Base-by-base conservation (phyloP, 768 basidiomycete genomes). In the Postia placenta region DNA sequence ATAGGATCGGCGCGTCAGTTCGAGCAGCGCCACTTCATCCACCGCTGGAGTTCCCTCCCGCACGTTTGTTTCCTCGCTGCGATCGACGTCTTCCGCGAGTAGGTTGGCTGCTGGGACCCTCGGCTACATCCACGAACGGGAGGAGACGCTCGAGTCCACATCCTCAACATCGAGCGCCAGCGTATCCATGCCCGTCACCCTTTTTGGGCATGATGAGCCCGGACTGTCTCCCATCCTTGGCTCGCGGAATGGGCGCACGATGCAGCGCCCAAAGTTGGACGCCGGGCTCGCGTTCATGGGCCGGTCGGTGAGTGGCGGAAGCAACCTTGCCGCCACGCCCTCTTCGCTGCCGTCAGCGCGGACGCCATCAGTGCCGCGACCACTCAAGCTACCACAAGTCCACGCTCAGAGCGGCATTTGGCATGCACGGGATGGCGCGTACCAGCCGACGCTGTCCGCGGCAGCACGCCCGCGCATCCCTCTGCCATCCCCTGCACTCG, bases 101-200 rank as follows among this genome's bases (percentile, higher is more conserved):
- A 40, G 47, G 5, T 46, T 35, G 52, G n/a, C 37, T 4, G 24
- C 20, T 27, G 11, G 20, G 11, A 42, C 49, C 5, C 48, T 56
- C 22, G 54, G 46, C 3, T 47, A 58, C 38, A 60, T 60, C 50
- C 37, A 47, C 35, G 58, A 59, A 42, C 42, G 47, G 28, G 58
- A 61, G 11, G 58, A 57, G 4, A 49, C n/a, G n/a, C n/a, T 47
- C 26, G 45, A 54, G 38, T 48, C 60, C 7, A 45, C 57, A 14
- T 61, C 60, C 6, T 59, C 54, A 30, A 54, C 57, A 5, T 60
- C 63, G 7, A 55, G 52, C 28, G 50, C 54, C 9, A 61, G 58
- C n/a, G n/a, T n/a, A n/a, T n/a, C n/a, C 11, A 60, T 57, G 49
- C 60, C 62, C 2, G 26, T 51, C 39, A 59, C 62, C 1, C 57